These are phyloP conservation scores for Diophrys appendiculata DNA, from an alignment of 73 alveolate genomes.

Conservation along the genomic window DNA sequence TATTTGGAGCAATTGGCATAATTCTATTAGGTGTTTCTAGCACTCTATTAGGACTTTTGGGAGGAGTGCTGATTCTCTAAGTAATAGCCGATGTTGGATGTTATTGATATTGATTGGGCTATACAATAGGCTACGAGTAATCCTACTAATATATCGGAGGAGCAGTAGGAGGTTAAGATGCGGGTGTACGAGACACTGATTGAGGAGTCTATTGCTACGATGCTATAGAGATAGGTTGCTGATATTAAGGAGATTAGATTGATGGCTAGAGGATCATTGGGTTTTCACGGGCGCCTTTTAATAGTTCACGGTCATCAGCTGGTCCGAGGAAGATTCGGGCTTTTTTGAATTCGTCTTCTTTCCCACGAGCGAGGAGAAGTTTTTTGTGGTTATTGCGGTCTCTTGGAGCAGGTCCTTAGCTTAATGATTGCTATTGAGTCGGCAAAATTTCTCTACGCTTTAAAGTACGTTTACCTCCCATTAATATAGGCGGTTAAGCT, in stretches of 20 bases:
- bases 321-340: neutral
- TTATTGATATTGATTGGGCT: too few species aligned
- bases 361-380: neutral
- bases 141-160: neutral
- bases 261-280: too few species aligned
- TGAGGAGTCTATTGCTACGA: too few species aligned
- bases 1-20: neutral
- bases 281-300: neutral
- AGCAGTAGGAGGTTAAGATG: neutral
- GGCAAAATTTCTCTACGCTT: neutral
- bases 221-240: too few species aligned
- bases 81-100: too few species aligned
- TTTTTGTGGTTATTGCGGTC: neutral
- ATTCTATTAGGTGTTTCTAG: neutral
- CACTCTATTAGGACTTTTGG: neutral
- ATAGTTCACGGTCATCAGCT: neutral
- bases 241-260: too few species aligned
- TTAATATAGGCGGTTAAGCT: too few species aligned
- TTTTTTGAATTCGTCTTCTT: neutral
- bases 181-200: too few species aligned
- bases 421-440: too few species aligned
- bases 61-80: too few species aligned
- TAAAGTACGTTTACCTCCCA: neutral
- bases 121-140: too few species aligned
- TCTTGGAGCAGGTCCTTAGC: neutral